Conservation (phyloP, 345 rosid genomes). For the sweet orange (Citrus sinensis) region DNA sequence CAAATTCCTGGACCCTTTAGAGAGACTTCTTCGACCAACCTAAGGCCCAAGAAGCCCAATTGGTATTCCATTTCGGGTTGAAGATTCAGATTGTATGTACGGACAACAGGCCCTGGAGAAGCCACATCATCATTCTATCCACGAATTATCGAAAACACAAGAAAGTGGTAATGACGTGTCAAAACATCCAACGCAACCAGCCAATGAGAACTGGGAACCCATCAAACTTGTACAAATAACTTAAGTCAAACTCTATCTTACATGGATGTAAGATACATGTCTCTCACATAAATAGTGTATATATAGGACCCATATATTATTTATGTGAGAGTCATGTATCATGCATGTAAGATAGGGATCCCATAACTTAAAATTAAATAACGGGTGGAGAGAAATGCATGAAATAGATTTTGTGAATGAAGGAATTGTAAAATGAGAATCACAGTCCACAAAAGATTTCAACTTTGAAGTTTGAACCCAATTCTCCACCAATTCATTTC, state of each 20-base stretch:
- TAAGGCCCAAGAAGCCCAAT: background rate
- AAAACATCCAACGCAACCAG: background rate
- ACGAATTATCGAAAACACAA: conserved; percentile 4
- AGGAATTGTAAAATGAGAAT: conserved; percentile 14
- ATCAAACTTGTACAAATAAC: background rate
- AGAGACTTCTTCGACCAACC: background rate
- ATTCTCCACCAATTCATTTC: conserved; percentile 26
- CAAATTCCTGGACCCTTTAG: background rate
- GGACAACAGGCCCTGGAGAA: background rate
- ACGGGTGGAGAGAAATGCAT: conserved; percentile 34
- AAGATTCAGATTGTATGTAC: background rate
- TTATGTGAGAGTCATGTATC: no score
- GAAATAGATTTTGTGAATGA: conserved; percentile 19
- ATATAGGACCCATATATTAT: no score
- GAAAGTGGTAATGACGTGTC: conserved; percentile 19
- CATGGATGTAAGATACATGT: no score
- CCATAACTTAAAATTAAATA: background rate
- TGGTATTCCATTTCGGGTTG: background rate
- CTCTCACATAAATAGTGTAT: no score
- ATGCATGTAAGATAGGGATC: no score
- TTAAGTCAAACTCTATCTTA: background rate
- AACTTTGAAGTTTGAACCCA: conserved; percentile 21
- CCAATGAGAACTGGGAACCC: conserved; percentile 22
- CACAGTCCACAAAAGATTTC: conserved; percentile 17
- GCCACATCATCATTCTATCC: conserved; percentile 38